Base-by-base conservation (phyloP, 2,329 filamentous ascomycete genomes). In the Scleromitrula shiraiana region DNA sequence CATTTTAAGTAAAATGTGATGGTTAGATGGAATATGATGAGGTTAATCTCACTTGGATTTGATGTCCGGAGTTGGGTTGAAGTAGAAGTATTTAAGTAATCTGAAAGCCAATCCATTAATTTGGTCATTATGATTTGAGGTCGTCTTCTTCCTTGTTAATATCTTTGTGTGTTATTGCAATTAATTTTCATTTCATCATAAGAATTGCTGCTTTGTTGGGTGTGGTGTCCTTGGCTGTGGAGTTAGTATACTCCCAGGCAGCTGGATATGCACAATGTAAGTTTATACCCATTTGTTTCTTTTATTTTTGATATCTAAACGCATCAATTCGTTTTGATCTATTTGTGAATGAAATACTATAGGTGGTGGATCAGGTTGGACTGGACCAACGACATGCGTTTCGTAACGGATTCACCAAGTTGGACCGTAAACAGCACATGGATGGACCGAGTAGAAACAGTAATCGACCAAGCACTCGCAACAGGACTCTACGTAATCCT, bases 391-490 rank as follows among this genome's bases (percentile, higher is more conserved):
- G 9, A 44, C 39, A 19, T 51, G 49, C 29, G 35, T 32, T 35
- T 14, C 19, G 67, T 66, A 3, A 66, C 66, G 4, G 62, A 64
- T 3, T 70, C 74, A 0, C 76, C 77, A 0, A 69, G 69, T 41
- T 81, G 73, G 70, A 74, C 66, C 2, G 70, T 81, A 17, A 70
- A 80, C 52, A 58, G 70, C 0, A 63, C 62, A 0, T 81, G 76
- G 77, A 67, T 81, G 36, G 67, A 77, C 49, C 68, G 78, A 9
- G 77, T 81, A 1, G 73, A 72, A 1, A 72, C 76, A 26, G 77
- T 82, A 1, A 64, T 81, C 8, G 75, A 80, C 53, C 71, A 75
- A 70, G 70, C 76, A 6, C 69, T 74, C 0, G 63, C 68, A 2
- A 67, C 70, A 1, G 74, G 68, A 2, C 61, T 81, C 4, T 76